Base-by-base conservation (phyloP, 176 grass and related monocot species). In the Secale cereale region DNA sequence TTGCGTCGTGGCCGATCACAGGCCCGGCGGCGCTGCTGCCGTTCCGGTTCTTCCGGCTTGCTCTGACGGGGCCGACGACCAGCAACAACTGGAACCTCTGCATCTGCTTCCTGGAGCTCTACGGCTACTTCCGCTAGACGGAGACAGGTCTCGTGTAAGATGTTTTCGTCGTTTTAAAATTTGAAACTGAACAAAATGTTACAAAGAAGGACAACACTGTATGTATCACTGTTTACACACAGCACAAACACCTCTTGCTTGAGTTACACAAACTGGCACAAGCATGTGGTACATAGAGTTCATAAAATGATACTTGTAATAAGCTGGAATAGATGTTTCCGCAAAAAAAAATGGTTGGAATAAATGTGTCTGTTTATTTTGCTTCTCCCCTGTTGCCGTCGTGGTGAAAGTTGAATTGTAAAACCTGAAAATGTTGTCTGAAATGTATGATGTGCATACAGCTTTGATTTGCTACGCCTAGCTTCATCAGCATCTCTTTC, bases 81-180 rank as follows among this genome's bases (percentile, higher is more conserved):
- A 88, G 93, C 3, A 81, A 83, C 15, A 65, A 78, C 3, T 90
- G 93, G 87, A 89, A 95, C 75, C 93, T 98, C 27, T 98, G 87
- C 89, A 95, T 95, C 48, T 98, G 96, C 83, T 98, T 94, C 86
- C 74, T 95, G 22, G 93, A 98, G 90, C 83, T 98, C 27, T 98
- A 98, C 56, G 96, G 96, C 74, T 92, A 94, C 78, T 95, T 98
- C 68, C 91, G 84, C 29, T 97, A 90, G 84, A 54, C 28, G n/a
- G 45, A 22, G 73, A 27, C 39, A 45, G 32, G 19, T 69, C 64
- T 67, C 5, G 43, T 27, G 43, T 46, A 26, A 74, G 40, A 17
- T 46, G 40, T 17, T 46, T 46, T 28, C 8, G 70, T 70, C 1
- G 33, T 12, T 41, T 57, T 9, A 20, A 57, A 57, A 7, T 0